Evolutionary conservation across 2,329 filamentous ascomycete genomes (phyloP).

Genomic region (Neonectria magnoliae): DNA sequence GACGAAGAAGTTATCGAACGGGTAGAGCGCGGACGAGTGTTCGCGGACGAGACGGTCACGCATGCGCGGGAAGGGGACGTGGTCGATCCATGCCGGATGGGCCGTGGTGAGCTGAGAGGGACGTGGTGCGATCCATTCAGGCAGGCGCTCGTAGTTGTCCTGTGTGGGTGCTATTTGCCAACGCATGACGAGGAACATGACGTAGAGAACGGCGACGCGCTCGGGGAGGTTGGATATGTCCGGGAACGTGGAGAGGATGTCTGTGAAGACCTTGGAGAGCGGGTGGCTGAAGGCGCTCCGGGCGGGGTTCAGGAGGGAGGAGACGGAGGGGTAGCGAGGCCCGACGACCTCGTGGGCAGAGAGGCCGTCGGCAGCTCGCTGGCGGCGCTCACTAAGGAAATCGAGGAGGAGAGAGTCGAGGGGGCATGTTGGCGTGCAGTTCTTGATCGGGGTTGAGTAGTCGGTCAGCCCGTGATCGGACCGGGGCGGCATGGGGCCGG

Average conservation of each 20-base stretch:
- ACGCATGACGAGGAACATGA: slow-evolving; percentile 87
- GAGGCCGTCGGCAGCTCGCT: slow-evolving; percentile 73
- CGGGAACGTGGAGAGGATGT: slow-evolving; percentile 86
- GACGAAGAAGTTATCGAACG: slow-evolving; percentile 85
- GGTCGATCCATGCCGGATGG: slow-evolving; percentile 86
- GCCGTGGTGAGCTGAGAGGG: slow-evolving; percentile 71
- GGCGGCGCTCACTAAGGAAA: slow-evolving; percentile 76
- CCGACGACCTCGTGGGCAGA: slow-evolving; percentile 74
- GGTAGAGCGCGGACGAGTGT: slow-evolving; percentile 60
- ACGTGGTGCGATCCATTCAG: slow-evolving; percentile 75
- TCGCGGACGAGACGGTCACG: slow-evolving; percentile 71
- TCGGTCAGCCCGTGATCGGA: slow-evolving; percentile 31
- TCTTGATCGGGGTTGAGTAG: slow-evolving; percentile 59
- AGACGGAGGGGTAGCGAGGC: slow-evolving; percentile 82
- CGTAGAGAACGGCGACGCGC: slow-evolving; percentile 81
- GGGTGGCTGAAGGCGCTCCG: slow-evolving; percentile 73
- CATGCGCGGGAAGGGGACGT: slow-evolving; percentile 82
- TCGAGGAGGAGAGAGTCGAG: slow-evolving; percentile 83
- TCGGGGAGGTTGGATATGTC: slow-evolving; percentile 82
- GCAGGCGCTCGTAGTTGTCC: slow-evolving; percentile 82
- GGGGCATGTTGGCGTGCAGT: slow-evolving; percentile 76
- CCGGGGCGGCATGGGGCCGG: slow-evolving; percentile 29
- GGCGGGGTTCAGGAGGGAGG: slow-evolving; percentile 78
- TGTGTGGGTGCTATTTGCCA: slow-evolving; percentile 85
- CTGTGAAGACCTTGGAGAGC: slow-evolving; percentile 84